Evolutionary conservation across 2,329 filamentous ascomycete species (phyloP), one percentile per base, ranked within the genome.

Genomic region (Diaporthe humulicola): DNA sequence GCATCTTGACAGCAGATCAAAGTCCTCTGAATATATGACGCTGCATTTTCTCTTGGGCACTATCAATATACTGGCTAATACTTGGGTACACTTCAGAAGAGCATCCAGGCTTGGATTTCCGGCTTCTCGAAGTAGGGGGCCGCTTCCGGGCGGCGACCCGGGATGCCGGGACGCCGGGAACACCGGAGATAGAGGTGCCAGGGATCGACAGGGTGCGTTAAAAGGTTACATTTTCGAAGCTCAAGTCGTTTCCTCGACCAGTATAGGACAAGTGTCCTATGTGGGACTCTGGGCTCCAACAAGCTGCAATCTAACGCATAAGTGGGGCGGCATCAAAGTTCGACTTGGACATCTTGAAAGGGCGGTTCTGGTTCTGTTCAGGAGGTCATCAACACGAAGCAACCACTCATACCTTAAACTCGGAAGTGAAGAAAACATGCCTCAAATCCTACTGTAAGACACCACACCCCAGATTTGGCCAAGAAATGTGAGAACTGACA

Each of bases 381-480:
- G 60, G 60, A 66, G 42, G 42, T 15, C 48, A 25, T 52, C 33
- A 9, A 67, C 45, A 67, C 64, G 33, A 38, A 67, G 33, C 64
- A 52, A 52, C 22, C n/a, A 67, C 30, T 38, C 28, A 25, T 28
- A 40, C 36, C 6, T 40, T n/a, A 40, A 14, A 38, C 30, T 40
- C 45, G 19, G 7, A 52, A 52, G 42, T 36, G n/a, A 50, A 4
- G n/a, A 61, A 40, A 42, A 42, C 10, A 72, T 72, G 70, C 19
- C 57, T 72, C 57, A 54, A 28, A 64, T 72, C 25, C 58, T 72
- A 50, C 33, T 60, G 70, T 72, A 72, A 54, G 42, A 52, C 7
- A 33, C 2, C 22, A 33, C 42, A 54, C n/a, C 50, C 30, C 17
- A 14, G 10, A 10, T 19, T 14, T 17, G 17, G 45, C 28, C 40